Base-by-base conservation (phyloP, 192 early-diverging fungal genomes). In the Backusella circina region DNA sequence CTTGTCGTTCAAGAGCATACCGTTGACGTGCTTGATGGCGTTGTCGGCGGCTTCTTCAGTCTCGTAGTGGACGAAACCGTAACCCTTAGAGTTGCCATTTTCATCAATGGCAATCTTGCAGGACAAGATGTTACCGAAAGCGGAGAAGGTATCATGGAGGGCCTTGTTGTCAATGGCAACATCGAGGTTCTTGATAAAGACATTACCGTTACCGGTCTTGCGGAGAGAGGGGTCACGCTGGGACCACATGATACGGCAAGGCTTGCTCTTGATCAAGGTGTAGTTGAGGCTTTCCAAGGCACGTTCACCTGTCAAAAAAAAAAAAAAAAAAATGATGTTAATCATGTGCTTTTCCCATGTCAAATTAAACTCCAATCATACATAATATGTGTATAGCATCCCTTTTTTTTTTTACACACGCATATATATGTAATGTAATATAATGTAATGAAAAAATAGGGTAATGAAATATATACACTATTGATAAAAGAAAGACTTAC, bases 101-200 rank as follows among this genome's bases (percentile, higher is more conserved):
- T 97, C 94, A 75, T 93, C 90, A 76, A 89, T 86, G 64, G 94
- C 96, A 75, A 99, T 95, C 89, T 99, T 99, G 92, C 97, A 98
- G 77, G 93, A 95, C 44, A 98, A 88, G 74, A 99, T 98, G 85
- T 90, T 92, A 70, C 98, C 98, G 70, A 99, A 99, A 67, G 97
- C 95, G 50, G 93, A 90, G 86, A 99, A 99, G 75, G 97, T 98
- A 81, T 99, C 98, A 86, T 98, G 97, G 66, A 99, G 93, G 66
- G 98, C 95, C 91, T 98, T 97, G 92, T 97, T 96, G 88, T 99
- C 98, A 77, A 99, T 99, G 66, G 94, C 86, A 50, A 89, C 84
- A 87, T 98, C 97, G 71, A 99, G 87, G 91, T 99, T 99, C 91
- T 99, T 99, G 90, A 99, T 99, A 86, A 99, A 99, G 82, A 99